phyloP scores from a whole-genome alignment of 768 basidiomycete genomes.

The Pleurotus platypus region DNA sequence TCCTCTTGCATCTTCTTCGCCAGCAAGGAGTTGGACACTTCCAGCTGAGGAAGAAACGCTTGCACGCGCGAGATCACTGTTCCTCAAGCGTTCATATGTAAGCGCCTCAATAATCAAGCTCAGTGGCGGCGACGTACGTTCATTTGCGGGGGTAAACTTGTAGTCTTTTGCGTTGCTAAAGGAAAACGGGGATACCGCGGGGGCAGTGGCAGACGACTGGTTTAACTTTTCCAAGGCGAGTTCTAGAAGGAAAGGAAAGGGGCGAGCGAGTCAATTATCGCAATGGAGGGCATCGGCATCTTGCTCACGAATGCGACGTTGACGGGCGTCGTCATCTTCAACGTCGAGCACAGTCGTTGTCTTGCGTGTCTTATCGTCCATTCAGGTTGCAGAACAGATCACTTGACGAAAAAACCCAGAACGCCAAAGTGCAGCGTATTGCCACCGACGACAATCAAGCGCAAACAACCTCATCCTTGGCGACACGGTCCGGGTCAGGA shows the following conservation, averaged over 20 bases:
- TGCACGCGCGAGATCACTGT: conserved; percentile 66
- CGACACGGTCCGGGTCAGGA: too few relatives aligned
- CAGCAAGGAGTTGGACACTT: conserved; percentile 60
- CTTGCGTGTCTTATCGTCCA: conserved; percentile 12
- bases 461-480: not conserved
- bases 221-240: conserved; percentile 3
- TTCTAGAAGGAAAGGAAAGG: not conserved
- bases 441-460: not conserved
- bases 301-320: conserved; percentile 35
- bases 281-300: not conserved
- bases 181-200: not conserved
- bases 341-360: conserved; percentile 32
- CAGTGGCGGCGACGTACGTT: not conserved
- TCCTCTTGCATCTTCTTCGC: conserved; percentile 39
- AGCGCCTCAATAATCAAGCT: not conserved
- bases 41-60: conserved; percentile 64
- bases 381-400: not conserved
- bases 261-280: not conserved
- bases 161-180: not conserved
- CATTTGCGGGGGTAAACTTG: not conserved
- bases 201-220: not conserved
- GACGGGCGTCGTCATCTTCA: conserved; percentile 44
- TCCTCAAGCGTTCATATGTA: not conserved
- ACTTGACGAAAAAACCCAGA: not conserved
- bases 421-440: not conserved